Percentiles rank a stretch among this genome's conserved stretches.
Conservation (phyloP, 306 rosid genomes). For the Luffa acutangula region DNA sequence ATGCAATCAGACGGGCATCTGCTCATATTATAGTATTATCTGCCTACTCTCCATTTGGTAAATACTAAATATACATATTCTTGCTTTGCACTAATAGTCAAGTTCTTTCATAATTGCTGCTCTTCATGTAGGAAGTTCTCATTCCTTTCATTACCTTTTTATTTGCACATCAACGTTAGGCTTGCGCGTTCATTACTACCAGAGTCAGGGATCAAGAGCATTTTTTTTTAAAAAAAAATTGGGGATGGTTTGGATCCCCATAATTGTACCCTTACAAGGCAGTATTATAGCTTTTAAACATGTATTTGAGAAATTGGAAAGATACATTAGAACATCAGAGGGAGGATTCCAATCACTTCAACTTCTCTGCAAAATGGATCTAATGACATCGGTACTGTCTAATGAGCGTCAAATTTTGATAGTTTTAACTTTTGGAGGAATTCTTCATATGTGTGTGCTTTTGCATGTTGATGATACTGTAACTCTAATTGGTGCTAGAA, state of each 20-base stretch:
- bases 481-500: not conserved
- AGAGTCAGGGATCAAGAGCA: not conserved
- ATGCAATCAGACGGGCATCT: slow-evolving; percentile 87
- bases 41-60: slow-evolving; percentile 92
- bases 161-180: not conserved
- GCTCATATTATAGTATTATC: slow-evolving; percentile 87
- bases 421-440: not conserved
- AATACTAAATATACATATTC: not conserved
- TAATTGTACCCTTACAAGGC: not conserved
- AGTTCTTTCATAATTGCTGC: slow-evolving; percentile 15
- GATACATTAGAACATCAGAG: not conserved
- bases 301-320: not conserved
- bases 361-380: not conserved
- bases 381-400: not conserved
- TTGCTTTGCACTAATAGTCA: not conserved
- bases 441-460: not conserved
- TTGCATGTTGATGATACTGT: not conserved
- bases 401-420: not conserved
- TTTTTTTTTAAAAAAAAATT: not conserved
- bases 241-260: not conserved
- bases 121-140: slow-evolving; percentile 59
- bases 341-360: not conserved
- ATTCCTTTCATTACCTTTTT: slow-evolving; percentile 5
- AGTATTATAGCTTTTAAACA: not conserved
- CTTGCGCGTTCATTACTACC: not conserved